Evolutionary conservation across 2,329 filamentous ascomycete species (phyloP).

Genomic region (Arthrobotrys entomopaga): DNA sequence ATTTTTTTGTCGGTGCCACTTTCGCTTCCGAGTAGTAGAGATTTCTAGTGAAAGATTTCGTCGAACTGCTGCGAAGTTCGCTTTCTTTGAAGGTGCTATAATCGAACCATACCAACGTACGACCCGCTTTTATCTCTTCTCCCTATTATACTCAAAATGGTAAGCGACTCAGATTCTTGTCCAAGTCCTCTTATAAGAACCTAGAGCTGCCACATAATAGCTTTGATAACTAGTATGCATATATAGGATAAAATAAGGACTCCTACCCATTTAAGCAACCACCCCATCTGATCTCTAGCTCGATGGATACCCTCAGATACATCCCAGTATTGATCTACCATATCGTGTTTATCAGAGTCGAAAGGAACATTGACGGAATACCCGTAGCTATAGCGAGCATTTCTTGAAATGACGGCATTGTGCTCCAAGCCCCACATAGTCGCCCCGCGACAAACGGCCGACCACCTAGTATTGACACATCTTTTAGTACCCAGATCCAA

Average conservation of each 20-base stretch:
- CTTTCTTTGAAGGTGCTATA: background rate
- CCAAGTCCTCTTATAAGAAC: too few species aligned
- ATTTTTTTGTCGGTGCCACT: background rate
- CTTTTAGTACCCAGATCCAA: background rate
- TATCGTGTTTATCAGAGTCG: background rate
- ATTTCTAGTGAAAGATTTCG: background rate
- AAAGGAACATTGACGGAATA: background rate
- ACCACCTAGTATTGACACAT: constrained; percentile 3
- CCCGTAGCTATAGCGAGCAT: constrained; percentile 16
- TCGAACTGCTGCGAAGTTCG: background rate
- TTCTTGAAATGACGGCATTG: background rate
- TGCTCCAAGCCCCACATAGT: constrained; percentile 13
- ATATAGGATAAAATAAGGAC: background rate
- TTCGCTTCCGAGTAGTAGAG: constrained; percentile 5
- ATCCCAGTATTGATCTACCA: constrained; percentile 3
- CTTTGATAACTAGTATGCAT: too few species aligned
- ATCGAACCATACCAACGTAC: background rate
- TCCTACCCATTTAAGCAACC: constrained; percentile 15
- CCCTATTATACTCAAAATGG: background rate
- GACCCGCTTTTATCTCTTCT: constrained; percentile 7
- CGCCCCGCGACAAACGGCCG: constrained; percentile 20
- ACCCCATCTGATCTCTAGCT: constrained; percentile 9
- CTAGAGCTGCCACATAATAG: too few species aligned
- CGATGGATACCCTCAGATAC: background rate
- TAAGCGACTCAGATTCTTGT: too few species aligned